Conservation (phyloP, 441 rosid genomes). For the Melastoma candidum region DNA sequence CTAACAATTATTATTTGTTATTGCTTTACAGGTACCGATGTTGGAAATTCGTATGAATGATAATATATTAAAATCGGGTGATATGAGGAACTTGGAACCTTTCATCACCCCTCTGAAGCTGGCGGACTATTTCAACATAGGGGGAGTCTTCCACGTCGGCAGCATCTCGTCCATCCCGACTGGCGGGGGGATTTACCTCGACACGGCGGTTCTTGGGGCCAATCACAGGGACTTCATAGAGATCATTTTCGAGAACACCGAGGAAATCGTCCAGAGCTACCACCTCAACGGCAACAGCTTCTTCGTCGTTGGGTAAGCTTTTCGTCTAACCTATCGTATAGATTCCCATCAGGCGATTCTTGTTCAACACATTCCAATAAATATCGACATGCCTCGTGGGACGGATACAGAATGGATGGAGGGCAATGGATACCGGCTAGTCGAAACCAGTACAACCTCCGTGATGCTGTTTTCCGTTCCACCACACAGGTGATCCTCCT, state of each 20-base stretch:
- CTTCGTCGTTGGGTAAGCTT: slow-evolving; percentile 18
- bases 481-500: slow-evolving; percentile 12
- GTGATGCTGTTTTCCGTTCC: slow-evolving; percentile 10
- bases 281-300: slow-evolving; percentile 19
- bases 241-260: slow-evolving; percentile 14
- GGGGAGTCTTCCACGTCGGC: slow-evolving; percentile 13
- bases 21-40: no score
- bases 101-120: slow-evolving; percentile 21
- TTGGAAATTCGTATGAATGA: no score
- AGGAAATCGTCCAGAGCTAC: slow-evolving; percentile 17
- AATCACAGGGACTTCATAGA: slow-evolving; percentile 15
- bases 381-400: not conserved
- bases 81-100: no score
- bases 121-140: slow-evolving; percentile 17
- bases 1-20: no score
- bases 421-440: slow-evolving; percentile 18
- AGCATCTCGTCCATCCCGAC: slow-evolving; percentile 17
- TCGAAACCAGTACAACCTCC: slow-evolving; percentile 17
- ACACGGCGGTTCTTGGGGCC: slow-evolving; percentile 13
- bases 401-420: slow-evolving; percentile 19
- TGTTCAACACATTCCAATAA: no score
- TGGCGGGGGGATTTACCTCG: slow-evolving; percentile 19
- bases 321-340: not conserved
- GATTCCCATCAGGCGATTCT: not conserved
- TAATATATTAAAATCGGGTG: no score